These are phyloP conservation scores for Nothophaeocryptopus gaeumannii DNA, from an alignment of 2,329 filamentous ascomycete genomes.

Conservation along the genomic window DNA sequence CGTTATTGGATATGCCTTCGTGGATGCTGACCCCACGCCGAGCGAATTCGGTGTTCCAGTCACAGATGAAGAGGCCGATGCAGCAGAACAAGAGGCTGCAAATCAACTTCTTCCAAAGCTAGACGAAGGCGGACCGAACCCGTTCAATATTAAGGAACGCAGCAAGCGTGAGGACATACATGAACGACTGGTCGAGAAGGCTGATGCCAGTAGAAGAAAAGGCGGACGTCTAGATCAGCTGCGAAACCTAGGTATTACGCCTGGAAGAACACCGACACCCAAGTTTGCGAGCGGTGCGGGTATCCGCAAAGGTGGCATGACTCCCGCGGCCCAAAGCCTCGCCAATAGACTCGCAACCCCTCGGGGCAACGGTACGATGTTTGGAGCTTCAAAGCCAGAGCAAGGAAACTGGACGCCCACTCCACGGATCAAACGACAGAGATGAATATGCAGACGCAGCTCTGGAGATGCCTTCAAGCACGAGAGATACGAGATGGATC, in stretches of 20 bases:
- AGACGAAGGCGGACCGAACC: slow-evolving; percentile 62
- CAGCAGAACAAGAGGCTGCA: slow-evolving; percentile 37
- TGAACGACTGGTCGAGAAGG: slow-evolving; percentile 80
- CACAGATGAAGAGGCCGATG: slow-evolving; percentile 34
- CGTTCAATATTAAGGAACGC: slow-evolving; percentile 74
- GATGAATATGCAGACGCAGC: slow-evolving; percentile 5
- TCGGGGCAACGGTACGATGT: slow-evolving; percentile 21
- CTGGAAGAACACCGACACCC: slow-evolving; percentile 61
- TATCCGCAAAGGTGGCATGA: slow-evolving; percentile 53
- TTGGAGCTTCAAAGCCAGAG: slow-evolving; percentile 9
- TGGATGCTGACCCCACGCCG: slow-evolving; percentile 70
- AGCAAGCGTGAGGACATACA: slow-evolving; percentile 77
- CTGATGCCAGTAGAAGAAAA: slow-evolving; percentile 68
- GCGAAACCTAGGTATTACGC: slow-evolving; percentile 37
- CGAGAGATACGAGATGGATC: no score
- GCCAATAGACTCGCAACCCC: slow-evolving; percentile 60
- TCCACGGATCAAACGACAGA: slow-evolving; percentile 18
- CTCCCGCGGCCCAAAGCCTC: slow-evolving; percentile 70
- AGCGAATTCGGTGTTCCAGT: slow-evolving; percentile 54
- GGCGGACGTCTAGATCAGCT: slow-evolving; percentile 46
- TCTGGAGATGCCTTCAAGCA: no score
- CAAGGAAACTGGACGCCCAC: slow-evolving; percentile 22
- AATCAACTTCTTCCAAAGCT: slow-evolving; percentile 45
- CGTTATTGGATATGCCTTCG: slow-evolving; percentile 91
- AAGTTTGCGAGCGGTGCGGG: slow-evolving; percentile 59